These are phyloP conservation scores for Crassisporium funariophilum DNA, from an alignment of 768 basidiomycete genomes.

Conservation along the genomic window DNA sequence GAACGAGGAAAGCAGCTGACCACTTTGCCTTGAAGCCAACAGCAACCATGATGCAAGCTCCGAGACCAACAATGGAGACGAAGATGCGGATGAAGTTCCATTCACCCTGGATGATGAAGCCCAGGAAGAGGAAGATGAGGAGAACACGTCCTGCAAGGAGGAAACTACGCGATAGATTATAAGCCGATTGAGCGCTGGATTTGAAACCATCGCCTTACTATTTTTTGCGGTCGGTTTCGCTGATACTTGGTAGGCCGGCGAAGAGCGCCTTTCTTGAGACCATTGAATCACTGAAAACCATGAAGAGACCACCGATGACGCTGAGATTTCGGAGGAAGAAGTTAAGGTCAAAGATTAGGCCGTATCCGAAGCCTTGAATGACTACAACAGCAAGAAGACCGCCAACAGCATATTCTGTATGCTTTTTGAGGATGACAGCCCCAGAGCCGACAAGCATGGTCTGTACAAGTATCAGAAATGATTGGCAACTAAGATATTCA, in stretches of 20 bases:
- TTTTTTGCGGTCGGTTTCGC: conserved; percentile 97
- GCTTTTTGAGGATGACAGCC: conserved; percentile 83
- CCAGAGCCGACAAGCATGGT: conserved; percentile 86
- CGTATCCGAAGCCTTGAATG: conserved; percentile 97
- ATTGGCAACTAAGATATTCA: background rate
- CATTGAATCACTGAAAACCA: conserved; percentile 98
- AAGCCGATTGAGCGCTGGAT: background rate
- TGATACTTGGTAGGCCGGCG: conserved; percentile 86
- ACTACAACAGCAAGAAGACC: conserved; percentile 91
- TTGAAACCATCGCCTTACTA: conserved; percentile 64
- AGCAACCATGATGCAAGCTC: conserved; percentile 94
- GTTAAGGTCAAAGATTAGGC: conserved; percentile 98
- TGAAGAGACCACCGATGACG: conserved; percentile 97
- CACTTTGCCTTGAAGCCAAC: conserved; percentile 99
- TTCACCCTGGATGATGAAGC: conserved; percentile 91
- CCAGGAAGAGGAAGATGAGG: conserved; percentile 98
- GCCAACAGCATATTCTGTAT: conserved; percentile 87
- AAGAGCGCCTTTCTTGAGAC: conserved; percentile 84
- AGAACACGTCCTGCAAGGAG: conserved; percentile 95
- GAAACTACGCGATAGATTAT: conserved; percentile 52
- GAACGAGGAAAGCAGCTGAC: conserved; percentile 94
- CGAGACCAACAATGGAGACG: conserved; percentile 88
- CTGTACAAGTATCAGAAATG: conserved; percentile 39
- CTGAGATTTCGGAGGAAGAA: conserved; percentile 99
- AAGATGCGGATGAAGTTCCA: conserved; percentile 88